Conservation (phyloP, 2,329 filamentous ascomycete genomes). For the Diplodia sapinea region DNA sequence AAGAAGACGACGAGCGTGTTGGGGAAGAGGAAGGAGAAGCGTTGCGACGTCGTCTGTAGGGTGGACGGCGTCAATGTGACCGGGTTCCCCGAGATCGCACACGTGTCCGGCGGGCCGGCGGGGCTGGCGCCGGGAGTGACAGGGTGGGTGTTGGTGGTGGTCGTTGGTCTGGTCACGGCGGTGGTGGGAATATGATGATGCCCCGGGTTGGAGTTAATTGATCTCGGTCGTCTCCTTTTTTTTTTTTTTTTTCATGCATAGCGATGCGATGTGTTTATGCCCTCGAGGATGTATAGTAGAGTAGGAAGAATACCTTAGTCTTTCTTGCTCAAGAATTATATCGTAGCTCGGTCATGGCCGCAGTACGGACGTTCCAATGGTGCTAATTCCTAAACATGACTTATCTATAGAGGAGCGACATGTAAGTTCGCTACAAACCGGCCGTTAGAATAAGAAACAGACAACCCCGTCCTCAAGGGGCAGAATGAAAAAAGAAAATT, state of each 20-base stretch:
- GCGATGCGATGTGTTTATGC: neutral
- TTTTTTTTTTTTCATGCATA: neutral
- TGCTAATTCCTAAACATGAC: neutral
- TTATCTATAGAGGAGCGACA: neutral
- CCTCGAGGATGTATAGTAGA: neutral
- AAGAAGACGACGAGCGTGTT: neutral
- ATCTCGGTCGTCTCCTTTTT: neutral
- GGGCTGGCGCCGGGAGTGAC: neutral
- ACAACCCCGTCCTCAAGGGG: neutral
- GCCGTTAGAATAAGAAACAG: neutral
- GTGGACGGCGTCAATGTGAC: slow-evolving; percentile 45
- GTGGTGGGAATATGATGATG: slow-evolving; percentile 35
- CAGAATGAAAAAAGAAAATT: neutral
- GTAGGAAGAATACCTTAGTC: neutral
- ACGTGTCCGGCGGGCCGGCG: slow-evolving; percentile 32
- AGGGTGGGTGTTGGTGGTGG: slow-evolving; percentile 37
- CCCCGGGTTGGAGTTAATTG: neutral
- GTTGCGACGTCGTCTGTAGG: slow-evolving; percentile 43
- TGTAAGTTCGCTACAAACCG: neutral
- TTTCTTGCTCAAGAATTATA: neutral
- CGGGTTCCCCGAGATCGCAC: slow-evolving; percentile 46
- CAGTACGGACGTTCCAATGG: neutral
- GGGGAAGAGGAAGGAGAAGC: slow-evolving; percentile 36
- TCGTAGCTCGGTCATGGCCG: too few species aligned
- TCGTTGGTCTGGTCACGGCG: slow-evolving; percentile 38